Percentiles rank a stretch among this genome's conserved stretches.
Evolutionary conservation across 352 stramenopile genomes (phyloP).

Genomic region (Phytophthora brassicae): DNA sequence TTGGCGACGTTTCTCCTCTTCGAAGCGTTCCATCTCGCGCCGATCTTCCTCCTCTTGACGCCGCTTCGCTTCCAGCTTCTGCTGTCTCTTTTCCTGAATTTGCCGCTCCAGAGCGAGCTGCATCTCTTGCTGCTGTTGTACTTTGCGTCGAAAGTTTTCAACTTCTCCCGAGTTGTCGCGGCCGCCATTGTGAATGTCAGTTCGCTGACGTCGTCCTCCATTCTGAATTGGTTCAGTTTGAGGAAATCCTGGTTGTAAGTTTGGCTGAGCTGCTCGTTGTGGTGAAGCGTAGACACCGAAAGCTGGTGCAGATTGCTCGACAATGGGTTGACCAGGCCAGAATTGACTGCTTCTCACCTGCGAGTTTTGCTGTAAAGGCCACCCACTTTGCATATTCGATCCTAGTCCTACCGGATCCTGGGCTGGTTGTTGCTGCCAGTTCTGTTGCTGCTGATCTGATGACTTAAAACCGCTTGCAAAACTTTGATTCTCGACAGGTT

Average conservation of each 20-base stretch:
- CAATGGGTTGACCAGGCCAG: not conserved
- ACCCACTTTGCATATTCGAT: slow-evolving; percentile 6
- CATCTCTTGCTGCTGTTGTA: slow-evolving; percentile 51
- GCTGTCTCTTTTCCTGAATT: slow-evolving; percentile 64
- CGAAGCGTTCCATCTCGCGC: slow-evolving; percentile 50
- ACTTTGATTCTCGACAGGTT: slow-evolving; percentile 1
- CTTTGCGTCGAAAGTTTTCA: slow-evolving; percentile 30
- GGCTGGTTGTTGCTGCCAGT: slow-evolving; percentile 16
- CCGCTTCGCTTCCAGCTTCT: slow-evolving; percentile 60
- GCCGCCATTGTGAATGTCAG: slow-evolving; percentile 26
- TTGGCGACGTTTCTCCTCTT: slow-evolving; percentile 46
- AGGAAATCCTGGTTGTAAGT: not conserved
- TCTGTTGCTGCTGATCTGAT: slow-evolving; percentile 15
- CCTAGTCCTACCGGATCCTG: not conserved
- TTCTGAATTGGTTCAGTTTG: slow-evolving; percentile 11
- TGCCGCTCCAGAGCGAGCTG: slow-evolving; percentile 53
- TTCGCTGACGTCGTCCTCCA: slow-evolving; percentile 25
- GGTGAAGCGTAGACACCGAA: slow-evolving; percentile 4
- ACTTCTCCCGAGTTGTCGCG: slow-evolving; percentile 17
- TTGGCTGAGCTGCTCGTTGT: not conserved
- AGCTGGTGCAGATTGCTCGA: not conserved
- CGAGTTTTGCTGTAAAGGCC: slow-evolving; percentile 1
- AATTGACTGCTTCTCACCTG: slow-evolving; percentile 20
- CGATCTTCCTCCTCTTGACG: slow-evolving; percentile 61
- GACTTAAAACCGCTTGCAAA: slow-evolving; percentile 13